phyloP scores from a whole-genome alignment of 2,329 filamentous ascomycete species.

The Exophiala sp. region DNA sequence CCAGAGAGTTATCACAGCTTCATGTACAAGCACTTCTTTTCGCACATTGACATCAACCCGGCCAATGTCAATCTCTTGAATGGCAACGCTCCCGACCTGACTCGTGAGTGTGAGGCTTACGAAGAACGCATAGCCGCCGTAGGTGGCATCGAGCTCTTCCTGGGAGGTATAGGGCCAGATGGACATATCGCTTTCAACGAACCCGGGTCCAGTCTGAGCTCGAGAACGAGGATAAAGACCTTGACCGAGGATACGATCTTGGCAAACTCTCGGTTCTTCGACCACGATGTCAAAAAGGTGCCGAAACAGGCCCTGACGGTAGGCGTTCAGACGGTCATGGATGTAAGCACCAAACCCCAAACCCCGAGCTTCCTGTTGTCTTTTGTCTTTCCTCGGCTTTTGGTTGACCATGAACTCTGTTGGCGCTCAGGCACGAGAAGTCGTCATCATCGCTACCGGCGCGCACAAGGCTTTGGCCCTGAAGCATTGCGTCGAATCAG shows the following conservation, averaged over 20 bases:
- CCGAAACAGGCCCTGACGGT: slow-evolving; percentile 78
- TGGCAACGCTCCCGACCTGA: slow-evolving; percentile 68
- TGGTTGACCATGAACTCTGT: too few species aligned
- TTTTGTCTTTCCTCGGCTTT: too few species aligned
- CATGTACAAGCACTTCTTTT: slow-evolving; percentile 90
- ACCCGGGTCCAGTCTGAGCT: slow-evolving; percentile 70
- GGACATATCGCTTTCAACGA: slow-evolving; percentile 90
- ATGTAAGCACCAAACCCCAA: slow-evolving; percentile 40
- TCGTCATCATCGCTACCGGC: slow-evolving; percentile 74
- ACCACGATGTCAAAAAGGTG: slow-evolving; percentile 63
- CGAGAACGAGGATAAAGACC: slow-evolving; percentile 76
- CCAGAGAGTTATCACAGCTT: slow-evolving; percentile 82
- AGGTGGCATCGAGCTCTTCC: slow-evolving; percentile 77
- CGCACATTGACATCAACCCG: slow-evolving; percentile 71
- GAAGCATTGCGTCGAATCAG: slow-evolving; percentile 72
- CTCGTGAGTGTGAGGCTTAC: slow-evolving; percentile 70
- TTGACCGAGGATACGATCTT: slow-evolving; percentile 79
- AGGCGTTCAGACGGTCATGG: slow-evolving; percentile 74
- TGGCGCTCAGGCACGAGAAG: slow-evolving; percentile 55
- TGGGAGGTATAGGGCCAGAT: slow-evolving; percentile 80
- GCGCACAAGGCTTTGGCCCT: slow-evolving; percentile 73
- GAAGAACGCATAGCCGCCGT: slow-evolving; percentile 67
- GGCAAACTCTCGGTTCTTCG: slow-evolving; percentile 82
- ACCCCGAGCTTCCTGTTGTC: too few species aligned
- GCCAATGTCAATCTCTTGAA: slow-evolving; percentile 78